Percentiles rank a stretch among this genome's conserved stretches.
phyloP scores from a whole-genome alignment of 2,329 filamentous ascomycete species.

The Phialophora chinensis region DNA sequence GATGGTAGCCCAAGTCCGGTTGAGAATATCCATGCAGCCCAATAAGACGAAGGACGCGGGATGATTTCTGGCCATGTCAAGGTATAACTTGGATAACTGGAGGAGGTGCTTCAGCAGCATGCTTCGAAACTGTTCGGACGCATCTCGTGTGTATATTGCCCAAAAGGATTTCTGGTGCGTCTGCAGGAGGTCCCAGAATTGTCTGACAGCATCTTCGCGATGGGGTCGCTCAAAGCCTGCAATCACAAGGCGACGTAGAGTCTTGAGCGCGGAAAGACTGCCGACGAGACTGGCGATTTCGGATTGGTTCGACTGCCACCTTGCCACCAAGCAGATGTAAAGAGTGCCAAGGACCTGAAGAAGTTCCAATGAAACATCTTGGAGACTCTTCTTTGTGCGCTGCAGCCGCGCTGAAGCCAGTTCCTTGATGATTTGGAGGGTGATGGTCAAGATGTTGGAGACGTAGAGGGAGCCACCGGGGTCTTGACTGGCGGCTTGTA shows the following conservation, averaged over 20 bases:
- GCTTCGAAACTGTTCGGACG: constrained; percentile 58
- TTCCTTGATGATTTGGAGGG: constrained; percentile 90
- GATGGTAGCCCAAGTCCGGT: constrained; percentile 84
- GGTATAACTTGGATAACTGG: constrained; percentile 89
- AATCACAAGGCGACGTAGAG: constrained; percentile 77
- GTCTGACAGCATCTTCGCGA: constrained; percentile 73
- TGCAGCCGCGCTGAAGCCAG: constrained; percentile 78
- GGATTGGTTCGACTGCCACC: constrained; percentile 62
- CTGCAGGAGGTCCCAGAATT: constrained; percentile 81
- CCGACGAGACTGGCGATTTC: constrained; percentile 68
- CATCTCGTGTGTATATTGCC: constrained; percentile 63
- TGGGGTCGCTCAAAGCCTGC: constrained; percentile 85
- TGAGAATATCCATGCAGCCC: constrained; percentile 75
- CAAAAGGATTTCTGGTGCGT: constrained; percentile 80
- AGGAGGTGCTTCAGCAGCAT: constrained; percentile 83
- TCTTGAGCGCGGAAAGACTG: constrained; percentile 70
- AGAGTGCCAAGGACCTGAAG: constrained; percentile 79
- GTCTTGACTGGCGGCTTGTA: constrained; percentile 38
- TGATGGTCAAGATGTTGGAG: constrained; percentile 41
- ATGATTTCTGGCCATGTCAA: constrained; percentile 80
- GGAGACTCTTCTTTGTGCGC: constrained; percentile 75
- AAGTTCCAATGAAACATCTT: constrained; percentile 80
- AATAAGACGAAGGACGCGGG: constrained; percentile 82
- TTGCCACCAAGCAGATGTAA: constrained; percentile 72
- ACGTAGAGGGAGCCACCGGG: constrained; percentile 24